Evolutionary conservation across 768 basidiomycete species (phyloP).

Genomic region (Kwoniella mangroviensis): DNA sequence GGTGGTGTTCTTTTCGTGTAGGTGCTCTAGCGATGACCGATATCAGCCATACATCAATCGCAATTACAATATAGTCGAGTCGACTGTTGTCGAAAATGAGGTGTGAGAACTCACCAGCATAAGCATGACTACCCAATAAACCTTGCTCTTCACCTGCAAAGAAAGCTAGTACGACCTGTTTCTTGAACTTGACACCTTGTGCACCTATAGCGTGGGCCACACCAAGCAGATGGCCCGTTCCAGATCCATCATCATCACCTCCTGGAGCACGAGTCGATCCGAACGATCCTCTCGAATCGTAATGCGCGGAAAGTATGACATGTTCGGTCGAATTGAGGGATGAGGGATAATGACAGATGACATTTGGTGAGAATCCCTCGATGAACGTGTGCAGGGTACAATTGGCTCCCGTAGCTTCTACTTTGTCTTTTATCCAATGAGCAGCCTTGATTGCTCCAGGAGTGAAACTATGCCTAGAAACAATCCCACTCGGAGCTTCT

Average conservation of each 20-base stretch:
- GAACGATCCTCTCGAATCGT: conserved; percentile 88
- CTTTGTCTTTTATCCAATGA: conserved; percentile 68
- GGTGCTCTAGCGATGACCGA: conserved; percentile 61
- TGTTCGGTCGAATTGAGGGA: conserved; percentile 65
- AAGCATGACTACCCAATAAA: conserved; percentile 74
- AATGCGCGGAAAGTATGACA: conserved; percentile 81
- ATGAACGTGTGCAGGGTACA: conserved; percentile 74
- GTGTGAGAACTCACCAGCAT: conserved; percentile 67
- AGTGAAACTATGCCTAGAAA: conserved; percentile 81
- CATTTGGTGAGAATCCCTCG: conserved; percentile 78
- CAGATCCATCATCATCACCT: conserved; percentile 70
- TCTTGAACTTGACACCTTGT: conserved; percentile 70
- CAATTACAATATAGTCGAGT: no score
- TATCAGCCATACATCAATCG: neutral
- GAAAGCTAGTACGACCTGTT: conserved; percentile 76
- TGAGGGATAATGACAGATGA: conserved; percentile 76
- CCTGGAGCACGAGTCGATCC: conserved; percentile 73
- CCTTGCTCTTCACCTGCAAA: conserved; percentile 96
- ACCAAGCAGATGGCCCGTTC: conserved; percentile 73
- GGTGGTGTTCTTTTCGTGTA: conserved; percentile 67
- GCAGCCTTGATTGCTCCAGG: conserved; percentile 70
- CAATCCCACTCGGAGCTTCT: conserved; percentile 73
- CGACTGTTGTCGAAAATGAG: no score
- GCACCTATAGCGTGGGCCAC: conserved; percentile 77
- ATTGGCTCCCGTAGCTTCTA: conserved; percentile 75